These are phyloP conservation scores for Helianthus annuus DNA, from an alignment of 129 eudicot species.

Conservation along the genomic window DNA sequence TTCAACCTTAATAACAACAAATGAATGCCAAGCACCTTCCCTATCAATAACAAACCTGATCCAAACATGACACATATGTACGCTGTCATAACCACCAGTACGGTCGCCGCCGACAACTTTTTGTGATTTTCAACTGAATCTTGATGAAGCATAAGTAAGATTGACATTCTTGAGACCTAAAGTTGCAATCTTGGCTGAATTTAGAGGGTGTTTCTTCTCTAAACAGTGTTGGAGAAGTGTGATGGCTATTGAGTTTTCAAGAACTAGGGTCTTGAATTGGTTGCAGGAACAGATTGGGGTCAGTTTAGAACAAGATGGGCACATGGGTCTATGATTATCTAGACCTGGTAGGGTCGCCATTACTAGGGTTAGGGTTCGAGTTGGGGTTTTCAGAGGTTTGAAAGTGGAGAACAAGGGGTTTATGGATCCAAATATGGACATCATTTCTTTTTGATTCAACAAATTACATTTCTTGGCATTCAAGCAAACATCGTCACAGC, in stretches of 20 bases:
- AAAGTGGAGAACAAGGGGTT: conserved; percentile 29
- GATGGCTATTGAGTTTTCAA: conserved; percentile 69
- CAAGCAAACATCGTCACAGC: not conserved
- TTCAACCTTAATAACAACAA: no score
- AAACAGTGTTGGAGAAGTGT: conserved; percentile 76
- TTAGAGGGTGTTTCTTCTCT: conserved; percentile 80
- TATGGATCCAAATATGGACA: conserved; percentile 20
- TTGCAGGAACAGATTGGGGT: conserved; percentile 60
- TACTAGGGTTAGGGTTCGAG: conserved; percentile 26
- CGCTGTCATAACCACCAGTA: no score
- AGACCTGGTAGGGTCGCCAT: conserved; percentile 46
- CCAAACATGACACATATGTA: no score
- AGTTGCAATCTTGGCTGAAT: conserved; percentile 72
- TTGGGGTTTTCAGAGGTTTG: conserved; percentile 15
- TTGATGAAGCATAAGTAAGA: conserved; percentile 41
- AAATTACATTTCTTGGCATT: not conserved
- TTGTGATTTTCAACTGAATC: conserved; percentile 9
- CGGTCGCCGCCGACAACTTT: not conserved
- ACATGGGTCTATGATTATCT: conserved; percentile 63
- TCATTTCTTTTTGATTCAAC: conserved; percentile 22
- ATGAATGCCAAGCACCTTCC: no score
- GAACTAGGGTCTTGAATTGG: conserved; percentile 56
- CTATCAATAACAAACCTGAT: no score
- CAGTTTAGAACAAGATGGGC: conserved; percentile 80
- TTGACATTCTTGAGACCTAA: conserved; percentile 67